A percentile compares a stretch with the other conserved stretches of the same genome.
Evolutionary conservation across 805 yeast genomes (phyloP).

Genomic region (Candida tammaniensis): DNA sequence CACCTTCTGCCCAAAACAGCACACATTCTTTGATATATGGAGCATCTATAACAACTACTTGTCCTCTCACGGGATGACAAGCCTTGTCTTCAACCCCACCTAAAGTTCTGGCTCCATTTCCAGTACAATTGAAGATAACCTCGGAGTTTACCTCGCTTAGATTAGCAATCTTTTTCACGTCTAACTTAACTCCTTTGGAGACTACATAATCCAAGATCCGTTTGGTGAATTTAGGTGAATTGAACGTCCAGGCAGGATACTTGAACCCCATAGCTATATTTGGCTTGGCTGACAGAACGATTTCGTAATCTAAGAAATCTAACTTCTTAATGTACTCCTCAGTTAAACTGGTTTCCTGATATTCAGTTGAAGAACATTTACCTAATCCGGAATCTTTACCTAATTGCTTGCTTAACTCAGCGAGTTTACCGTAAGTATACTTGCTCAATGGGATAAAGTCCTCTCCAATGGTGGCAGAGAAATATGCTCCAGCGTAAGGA

Average conservation of each 20-base stretch:
- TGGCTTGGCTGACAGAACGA: constrained; percentile 36
- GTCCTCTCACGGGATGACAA: constrained; percentile 77
- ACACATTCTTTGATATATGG: constrained; percentile 50
- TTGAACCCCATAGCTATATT: constrained; percentile 56
- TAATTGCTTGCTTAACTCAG: constrained; percentile 1
- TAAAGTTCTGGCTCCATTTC: constrained; percentile 61
- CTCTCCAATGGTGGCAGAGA: constrained; percentile 52
- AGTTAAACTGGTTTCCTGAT: constrained; percentile 52
- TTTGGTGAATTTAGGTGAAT: constrained; percentile 60
- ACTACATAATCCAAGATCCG: constrained; percentile 46
- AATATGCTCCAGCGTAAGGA: constrained; percentile 64
- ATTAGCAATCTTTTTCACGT: constrained; percentile 30
- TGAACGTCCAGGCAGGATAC: constrained; percentile 65
- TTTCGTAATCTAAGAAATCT: constrained; percentile 47
- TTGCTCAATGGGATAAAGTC: constrained; percentile 45
- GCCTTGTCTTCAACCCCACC: constrained; percentile 63
- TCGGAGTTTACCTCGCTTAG: constrained; percentile 17
- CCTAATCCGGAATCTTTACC: constrained; percentile 47
- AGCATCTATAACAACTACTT: constrained; percentile 68
- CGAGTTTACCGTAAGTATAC: constrained; percentile 51
- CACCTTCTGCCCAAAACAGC: constrained; percentile 23
- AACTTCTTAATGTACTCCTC: constrained; percentile 45
- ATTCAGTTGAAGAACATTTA: constrained; percentile 50
- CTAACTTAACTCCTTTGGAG: constrained; percentile 49
- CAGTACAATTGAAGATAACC: constrained; percentile 71